phyloP scores from a whole-genome alignment of 2,329 filamentous ascomycete genomes.

The Diaporthe citri region DNA sequence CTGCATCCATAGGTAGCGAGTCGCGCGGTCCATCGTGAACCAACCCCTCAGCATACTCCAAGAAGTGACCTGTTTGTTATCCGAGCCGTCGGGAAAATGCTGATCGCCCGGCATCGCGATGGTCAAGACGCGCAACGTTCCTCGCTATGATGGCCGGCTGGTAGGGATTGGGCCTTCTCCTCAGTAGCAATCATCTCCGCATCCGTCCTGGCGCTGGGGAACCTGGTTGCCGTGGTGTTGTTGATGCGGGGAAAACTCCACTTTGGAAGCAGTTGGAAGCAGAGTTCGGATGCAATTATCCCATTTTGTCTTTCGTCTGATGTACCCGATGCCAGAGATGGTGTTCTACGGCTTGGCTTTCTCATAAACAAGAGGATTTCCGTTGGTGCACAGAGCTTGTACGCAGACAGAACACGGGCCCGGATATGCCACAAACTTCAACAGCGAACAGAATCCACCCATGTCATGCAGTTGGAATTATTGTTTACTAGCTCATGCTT shows the following conservation, averaged over 20 bases:
- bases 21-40: conserved; percentile 6
- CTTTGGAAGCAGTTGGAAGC: neutral
- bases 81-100: conserved; percentile 22
- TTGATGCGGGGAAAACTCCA: conserved; percentile 28
- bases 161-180: conserved; percentile 21
- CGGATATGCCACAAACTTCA: neutral
- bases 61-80: neutral
- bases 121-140: conserved; percentile 4
- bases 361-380: neutral
- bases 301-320: neutral
- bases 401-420: too few relatives aligned
- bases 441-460: too few relatives aligned
- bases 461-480: neutral
- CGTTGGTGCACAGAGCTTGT: too few relatives aligned
- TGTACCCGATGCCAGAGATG: neutral
- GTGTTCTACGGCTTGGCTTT: neutral
- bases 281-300: conserved; percentile 15
- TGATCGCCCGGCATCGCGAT: neutral
- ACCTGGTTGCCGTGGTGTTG: neutral
- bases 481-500: too few relatives aligned
- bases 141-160: neutral
- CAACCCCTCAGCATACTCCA: neutral
- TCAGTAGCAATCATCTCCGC: conserved; percentile 29
- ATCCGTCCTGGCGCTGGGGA: conserved; percentile 20
- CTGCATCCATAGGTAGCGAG: neutral